Percentiles rank a stretch among this genome's conserved stretches.
Evolutionary conservation across 345 rosid genomes (phyloP).

Genomic region (Nasturtium officinale): DNA sequence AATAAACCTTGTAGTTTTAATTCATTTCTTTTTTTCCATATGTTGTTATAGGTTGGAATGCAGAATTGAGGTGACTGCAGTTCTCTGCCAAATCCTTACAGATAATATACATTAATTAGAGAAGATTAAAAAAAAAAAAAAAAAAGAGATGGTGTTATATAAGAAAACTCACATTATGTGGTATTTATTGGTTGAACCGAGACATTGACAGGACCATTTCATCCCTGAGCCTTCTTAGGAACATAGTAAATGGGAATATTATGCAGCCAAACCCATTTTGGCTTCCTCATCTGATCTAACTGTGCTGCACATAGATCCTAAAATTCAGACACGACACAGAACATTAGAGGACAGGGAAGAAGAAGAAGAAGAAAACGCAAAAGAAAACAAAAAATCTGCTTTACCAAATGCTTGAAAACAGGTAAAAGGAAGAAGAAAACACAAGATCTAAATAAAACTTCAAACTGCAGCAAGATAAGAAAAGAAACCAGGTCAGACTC

Average conservation of each 20-base stretch:
- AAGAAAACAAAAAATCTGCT: slow-evolving; percentile 4
- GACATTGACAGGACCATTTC: slow-evolving; percentile 26
- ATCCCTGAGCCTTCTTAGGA: slow-evolving; percentile 10
- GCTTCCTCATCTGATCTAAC: slow-evolving; percentile 34
- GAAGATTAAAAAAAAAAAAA: slow-evolving; percentile 1
- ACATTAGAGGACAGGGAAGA: slow-evolving; percentile 17
- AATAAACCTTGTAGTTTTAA: background rate
- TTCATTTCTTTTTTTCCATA: background rate
- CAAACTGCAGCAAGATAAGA: slow-evolving; percentile 6
- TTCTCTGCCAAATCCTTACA: slow-evolving; percentile 5
- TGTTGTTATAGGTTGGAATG: background rate
- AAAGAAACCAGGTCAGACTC: slow-evolving; percentile 28
- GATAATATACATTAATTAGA: slow-evolving; percentile 3
- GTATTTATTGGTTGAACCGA: slow-evolving; percentile 20
- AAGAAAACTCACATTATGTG: slow-evolving; percentile 35
- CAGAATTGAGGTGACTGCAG: background rate
- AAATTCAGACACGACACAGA: slow-evolving; percentile 14
- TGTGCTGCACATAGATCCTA: slow-evolving; percentile 15
- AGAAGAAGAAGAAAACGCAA: background rate
- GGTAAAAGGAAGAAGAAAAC: slow-evolving; percentile 15
- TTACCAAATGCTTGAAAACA: background rate
- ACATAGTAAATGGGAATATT: slow-evolving; percentile 7
- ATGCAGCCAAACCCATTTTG: slow-evolving; percentile 34
- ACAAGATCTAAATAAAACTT: background rate
- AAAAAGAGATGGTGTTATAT: slow-evolving; percentile 14